These are phyloP conservation scores for Plantago ovata DNA, from an alignment of 257 asterid genomes.

Conservation along the genomic window DNA sequence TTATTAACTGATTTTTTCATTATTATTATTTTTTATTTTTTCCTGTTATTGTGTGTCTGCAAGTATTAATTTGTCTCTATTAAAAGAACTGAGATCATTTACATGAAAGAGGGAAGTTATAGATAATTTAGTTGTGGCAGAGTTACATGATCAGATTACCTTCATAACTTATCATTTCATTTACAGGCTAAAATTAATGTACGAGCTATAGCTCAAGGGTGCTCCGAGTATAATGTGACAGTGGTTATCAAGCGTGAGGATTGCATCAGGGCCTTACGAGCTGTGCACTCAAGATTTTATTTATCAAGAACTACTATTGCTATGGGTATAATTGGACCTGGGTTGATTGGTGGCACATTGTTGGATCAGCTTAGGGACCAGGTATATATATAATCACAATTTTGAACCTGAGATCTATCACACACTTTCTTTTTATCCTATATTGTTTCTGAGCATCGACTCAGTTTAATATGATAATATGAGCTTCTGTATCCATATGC, in stretches of 20 bases:
- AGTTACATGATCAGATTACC: no score
- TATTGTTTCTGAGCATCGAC: no score
- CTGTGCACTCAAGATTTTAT: conserved; percentile 97
- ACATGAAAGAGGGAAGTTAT: no score
- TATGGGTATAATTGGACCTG: conserved; percentile 95
- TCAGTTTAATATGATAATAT: background rate
- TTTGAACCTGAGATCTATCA: no score
- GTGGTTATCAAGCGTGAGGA: conserved; percentile 93
- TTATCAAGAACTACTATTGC: conserved; percentile 87
- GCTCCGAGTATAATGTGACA: conserved; percentile 91
- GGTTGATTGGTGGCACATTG: conserved; percentile 91
- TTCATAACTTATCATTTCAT: no score
- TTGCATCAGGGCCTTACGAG: conserved; percentile 86
- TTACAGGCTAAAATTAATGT: conserved; percentile 91
- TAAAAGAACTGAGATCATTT: no score
- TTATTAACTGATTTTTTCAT: no score
- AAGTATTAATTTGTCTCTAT: no score
- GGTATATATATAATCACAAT: conserved; percentile 37
- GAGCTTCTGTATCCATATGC: background rate
- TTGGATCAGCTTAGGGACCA: conserved; percentile 95
- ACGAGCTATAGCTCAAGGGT: conserved; percentile 99
- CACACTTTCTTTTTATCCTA: no score
- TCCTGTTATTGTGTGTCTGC: no score
- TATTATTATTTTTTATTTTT: no score
- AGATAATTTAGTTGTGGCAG: no score